Base-by-base conservation (phyloP, 2,329 filamentous ascomycete genomes). In the Curvularia eragrostidis region DNA sequence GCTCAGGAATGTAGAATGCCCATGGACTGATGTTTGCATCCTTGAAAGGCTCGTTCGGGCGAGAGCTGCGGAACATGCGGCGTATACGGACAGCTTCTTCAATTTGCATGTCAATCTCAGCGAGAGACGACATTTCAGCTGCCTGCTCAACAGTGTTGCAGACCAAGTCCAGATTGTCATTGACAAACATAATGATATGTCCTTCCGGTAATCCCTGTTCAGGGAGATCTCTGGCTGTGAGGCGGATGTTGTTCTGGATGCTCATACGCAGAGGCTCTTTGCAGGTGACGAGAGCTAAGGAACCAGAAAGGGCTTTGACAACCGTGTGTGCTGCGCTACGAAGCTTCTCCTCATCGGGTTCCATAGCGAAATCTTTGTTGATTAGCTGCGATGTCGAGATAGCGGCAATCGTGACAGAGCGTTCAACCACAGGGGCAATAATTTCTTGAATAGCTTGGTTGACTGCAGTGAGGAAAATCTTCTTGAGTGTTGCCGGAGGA, bases 181-280 rank as follows among this genome's bases (percentile, higher is more conserved):
- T 99, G 60, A 99, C 94, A 77, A 96, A 98, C 91, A 99, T 97
- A 55, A 98, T 86, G 60, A 99, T 95, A 30, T 95, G 91, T 6
- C 95, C 95, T 78, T 99, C 95, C 0, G 95, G 92, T 61, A 99
- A 84, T 15, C 91, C 91, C 67, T 89, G 86, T 52, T 87, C 84
- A 2, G 83, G 84, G 39, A 86, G 79, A 49, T 85, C 84, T 56
- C 84, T 81, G 52, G 91, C 90, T 52, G 91, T 88, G 36, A 96
- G 84, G n/a, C 95, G 90, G 76, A 99, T 93, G 73, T 98, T 96
- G 78, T 98, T 99, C 52, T 91, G 96, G 77, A 99, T 96, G 79
- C 96, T 98, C 76, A 96, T 95, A 59, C 95, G 88, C 15, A 99
- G 83, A 15, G 95, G 95, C 76, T 99, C 95, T 78, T 98, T 99